Evolutionary conservation across 2,329 filamentous ascomycete species (phyloP).

Genomic region (Colletotrichum tofieldiae): DNA sequence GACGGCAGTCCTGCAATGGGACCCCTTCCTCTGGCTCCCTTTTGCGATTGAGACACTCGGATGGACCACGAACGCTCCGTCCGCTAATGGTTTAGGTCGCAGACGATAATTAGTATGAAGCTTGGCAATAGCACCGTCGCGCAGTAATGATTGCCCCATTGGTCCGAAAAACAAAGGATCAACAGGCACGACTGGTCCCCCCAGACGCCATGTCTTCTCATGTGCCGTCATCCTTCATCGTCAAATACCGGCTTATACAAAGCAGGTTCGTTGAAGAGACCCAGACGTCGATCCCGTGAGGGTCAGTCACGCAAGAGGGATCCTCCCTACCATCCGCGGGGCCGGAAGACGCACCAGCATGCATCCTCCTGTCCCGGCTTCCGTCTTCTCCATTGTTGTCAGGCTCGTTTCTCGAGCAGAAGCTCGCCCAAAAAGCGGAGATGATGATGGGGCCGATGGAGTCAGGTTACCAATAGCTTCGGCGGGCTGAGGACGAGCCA

Average conservation of each 20-base stretch:
- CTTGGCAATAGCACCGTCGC: not conserved
- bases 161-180: constrained; percentile 18
- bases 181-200: constrained; percentile 18
- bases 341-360: constrained; percentile 5
- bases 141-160: not conserved
- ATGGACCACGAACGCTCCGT: not conserved
- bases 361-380: constrained; percentile 8
- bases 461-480: constrained; percentile 8
- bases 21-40: not conserved
- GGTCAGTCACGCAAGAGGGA: constrained; percentile 22
- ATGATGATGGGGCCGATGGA: constrained; percentile 1
- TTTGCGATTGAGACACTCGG: not conserved
- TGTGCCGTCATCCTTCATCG: constrained; percentile 18
- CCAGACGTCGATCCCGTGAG: constrained; percentile 13
- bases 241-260: not conserved
- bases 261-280: constrained; percentile 21
- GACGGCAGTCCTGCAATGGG: constrained; percentile 16
- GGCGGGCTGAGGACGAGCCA: not conserved
- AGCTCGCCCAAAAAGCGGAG: constrained; percentile 19
- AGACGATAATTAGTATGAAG: not conserved
- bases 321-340: constrained; percentile 17
- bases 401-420: not conserved
- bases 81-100: constrained; percentile 6
- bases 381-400: constrained; percentile 5
- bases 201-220: not conserved